Base-by-base conservation (phyloP, 768 basidiomycete species). In the Tylopilus intermedius region DNA sequence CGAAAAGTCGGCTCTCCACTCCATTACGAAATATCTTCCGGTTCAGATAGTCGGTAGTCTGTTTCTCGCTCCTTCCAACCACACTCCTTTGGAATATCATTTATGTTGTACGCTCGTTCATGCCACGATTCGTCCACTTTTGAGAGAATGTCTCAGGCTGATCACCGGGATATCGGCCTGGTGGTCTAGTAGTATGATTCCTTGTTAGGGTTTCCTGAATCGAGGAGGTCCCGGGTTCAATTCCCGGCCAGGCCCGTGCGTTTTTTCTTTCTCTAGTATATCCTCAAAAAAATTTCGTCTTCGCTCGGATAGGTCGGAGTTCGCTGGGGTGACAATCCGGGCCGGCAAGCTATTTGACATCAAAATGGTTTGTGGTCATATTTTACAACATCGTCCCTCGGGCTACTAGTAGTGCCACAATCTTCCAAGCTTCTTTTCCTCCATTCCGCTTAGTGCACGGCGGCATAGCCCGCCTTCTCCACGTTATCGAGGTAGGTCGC, bases 101-200 rank as follows among this genome's bases (percentile, higher is more conserved):
- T n/a, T 30, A 7, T 21, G n/a, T 30, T 9, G 8, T 40, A 13
- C 42, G 21, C 35, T 47, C 33, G 4, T 26, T 41, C 21, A 15
- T 33, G 14, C 14, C 14, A 39, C 18, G 18, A 18, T 18, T 9
- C 18, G 8, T 39, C 33, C 30, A 8, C 30, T n/a, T 11, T 15
- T 38, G 38, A 7, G 26, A 13, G 35, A 30, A 26, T 10, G 26
- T 8, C 43, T 14, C 13, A 15, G 13, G 10, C 1, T 2, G 14
- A 7, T 0, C 1, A 2, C 0, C 0, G 0, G 21, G 2, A 13
- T 38, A 21, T 52, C 55, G 77, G 76, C 78, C 76, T 78, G 76
- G 72, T 79, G 76, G 77, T 79, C 77, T 80, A 79, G 78, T 79
- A 76, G 79, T 78, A 80, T 80, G 79, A 80, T 79, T 79, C 79